These are phyloP conservation scores for Stygiomarasmius scandens DNA, from an alignment of 1,284 basidiomycete species.

Conservation along the genomic window DNA sequence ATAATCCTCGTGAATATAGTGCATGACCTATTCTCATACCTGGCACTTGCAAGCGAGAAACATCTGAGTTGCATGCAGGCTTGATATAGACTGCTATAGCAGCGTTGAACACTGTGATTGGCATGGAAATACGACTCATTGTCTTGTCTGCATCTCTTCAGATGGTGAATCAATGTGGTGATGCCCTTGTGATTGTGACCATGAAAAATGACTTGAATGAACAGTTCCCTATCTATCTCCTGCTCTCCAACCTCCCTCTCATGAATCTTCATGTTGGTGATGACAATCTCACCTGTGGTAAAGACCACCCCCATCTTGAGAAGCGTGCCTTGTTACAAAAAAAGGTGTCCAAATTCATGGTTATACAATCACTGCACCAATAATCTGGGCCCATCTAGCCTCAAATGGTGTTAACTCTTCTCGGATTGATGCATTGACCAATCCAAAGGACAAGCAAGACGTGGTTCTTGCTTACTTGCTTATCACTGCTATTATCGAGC, in stretches of 20 bases:
- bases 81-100: constrained; percentile 24
- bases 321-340: constrained; percentile 32
- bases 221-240: constrained; percentile 17
- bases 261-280: constrained; percentile 34
- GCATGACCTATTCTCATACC: constrained; percentile 30
- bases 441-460: constrained; percentile 37
- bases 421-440: constrained; percentile 26
- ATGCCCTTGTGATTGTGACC: background rate
- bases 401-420: constrained; percentile 7
- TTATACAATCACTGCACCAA: constrained; percentile 26
- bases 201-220: background rate
- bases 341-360: constrained; percentile 27
- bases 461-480: constrained; percentile 30
- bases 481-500: constrained; percentile 27
- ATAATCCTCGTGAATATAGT: constrained; percentile 29
- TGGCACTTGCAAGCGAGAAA: constrained; percentile 34
- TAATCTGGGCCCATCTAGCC: constrained; percentile 24
- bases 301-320: constrained; percentile 37
- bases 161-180: background rate
- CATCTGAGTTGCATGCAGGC: constrained; percentile 24
- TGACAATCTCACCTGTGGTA: constrained; percentile 36
- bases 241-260: constrained; percentile 26
- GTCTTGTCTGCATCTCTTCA: background rate
- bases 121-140: background rate
- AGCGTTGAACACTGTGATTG: constrained; percentile 16